phyloP scores from a whole-genome alignment of 495 filamentous ascomycete species.

The Penicillium odoratum region DNA sequence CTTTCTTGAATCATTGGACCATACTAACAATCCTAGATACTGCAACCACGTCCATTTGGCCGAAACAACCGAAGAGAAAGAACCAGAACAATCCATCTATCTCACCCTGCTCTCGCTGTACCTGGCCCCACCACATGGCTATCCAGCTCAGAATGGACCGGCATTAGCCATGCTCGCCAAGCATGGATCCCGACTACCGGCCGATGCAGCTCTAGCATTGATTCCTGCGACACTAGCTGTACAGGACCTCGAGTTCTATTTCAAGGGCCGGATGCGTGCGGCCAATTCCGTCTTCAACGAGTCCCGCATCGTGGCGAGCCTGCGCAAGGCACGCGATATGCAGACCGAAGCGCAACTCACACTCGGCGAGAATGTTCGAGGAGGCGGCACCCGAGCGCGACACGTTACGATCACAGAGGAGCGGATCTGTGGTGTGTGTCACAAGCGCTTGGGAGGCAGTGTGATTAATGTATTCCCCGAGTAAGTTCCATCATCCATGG shows the following conservation, averaged over 20 bases:
- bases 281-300: constrained; percentile 80
- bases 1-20: not conserved
- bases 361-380: constrained; percentile 59
- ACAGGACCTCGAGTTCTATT: constrained; percentile 82
- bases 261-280: constrained; percentile 85
- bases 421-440: constrained; percentile 84
- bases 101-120: constrained; percentile 89
- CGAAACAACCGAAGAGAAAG: constrained; percentile 45
- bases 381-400: constrained; percentile 60
- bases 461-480: constrained; percentile 77
- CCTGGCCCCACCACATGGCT: constrained; percentile 73
- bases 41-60: constrained; percentile 79
- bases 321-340: constrained; percentile 73
- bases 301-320: constrained; percentile 67
- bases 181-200: constrained; percentile 89
- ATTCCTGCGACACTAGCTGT: constrained; percentile 81
- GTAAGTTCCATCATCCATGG: constrained; percentile 37
- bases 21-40: constrained; percentile 60
- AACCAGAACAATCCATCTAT: constrained; percentile 70
- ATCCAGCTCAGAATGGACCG: constrained; percentile 71
- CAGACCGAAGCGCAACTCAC: constrained; percentile 68
- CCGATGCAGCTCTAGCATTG: constrained; percentile 76
- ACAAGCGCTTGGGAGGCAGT: constrained; percentile 87
- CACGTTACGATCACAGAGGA: constrained; percentile 82
- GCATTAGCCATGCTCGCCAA: constrained; percentile 85